Evolutionary conservation across 164 flowering plant genomes (phyloP).

Genomic region (Euptelea pleiosperma): DNA sequence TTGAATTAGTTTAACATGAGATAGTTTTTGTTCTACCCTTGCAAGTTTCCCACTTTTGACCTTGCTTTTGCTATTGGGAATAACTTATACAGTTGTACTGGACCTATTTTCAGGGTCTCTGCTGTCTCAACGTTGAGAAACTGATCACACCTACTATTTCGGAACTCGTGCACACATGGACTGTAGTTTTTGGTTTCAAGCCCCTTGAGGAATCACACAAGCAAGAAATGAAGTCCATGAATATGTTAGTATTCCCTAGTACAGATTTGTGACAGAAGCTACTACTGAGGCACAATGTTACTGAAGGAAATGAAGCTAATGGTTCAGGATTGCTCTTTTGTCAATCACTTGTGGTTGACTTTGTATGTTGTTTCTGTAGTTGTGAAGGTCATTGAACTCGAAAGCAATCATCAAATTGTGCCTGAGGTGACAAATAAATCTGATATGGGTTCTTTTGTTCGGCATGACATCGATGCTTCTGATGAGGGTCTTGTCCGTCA

Average conservation of each 20-base stretch:
- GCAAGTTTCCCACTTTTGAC: too few relatives aligned
- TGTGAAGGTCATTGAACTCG: slow-evolving; percentile 6
- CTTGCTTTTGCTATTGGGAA: neutral
- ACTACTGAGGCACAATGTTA: slow-evolving; percentile 26
- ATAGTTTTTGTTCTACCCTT: neutral
- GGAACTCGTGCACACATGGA: too few relatives aligned
- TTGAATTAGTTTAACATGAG: too few relatives aligned
- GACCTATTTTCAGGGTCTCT: slow-evolving; percentile 42
- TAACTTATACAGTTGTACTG: too few relatives aligned
- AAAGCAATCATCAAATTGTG: neutral
- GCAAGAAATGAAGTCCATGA: slow-evolving; percentile 61
- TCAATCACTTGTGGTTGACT: slow-evolving; percentile 1
- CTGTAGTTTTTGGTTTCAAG: slow-evolving; percentile 58
- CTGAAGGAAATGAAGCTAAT: slow-evolving; percentile 21
- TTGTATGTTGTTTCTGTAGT: slow-evolving; percentile 10
- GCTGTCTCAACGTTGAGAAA: slow-evolving; percentile 63
- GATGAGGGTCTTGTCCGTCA: slow-evolving; percentile 14
- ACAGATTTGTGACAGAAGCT: slow-evolving; percentile 72
- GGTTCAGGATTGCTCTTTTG: slow-evolving; percentile 10
- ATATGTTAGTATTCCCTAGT: slow-evolving; percentile 82
- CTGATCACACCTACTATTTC: too few relatives aligned
- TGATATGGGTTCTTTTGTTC: slow-evolving; percentile 23
- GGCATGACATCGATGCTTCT: slow-evolving; percentile 12
- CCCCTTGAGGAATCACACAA: slow-evolving; percentile 55
- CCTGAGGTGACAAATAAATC: slow-evolving; percentile 26